Percentiles rank a stretch among this genome's conserved stretches.
phyloP scores from a whole-genome alignment of 139 green algal genomes.

The Coelastrella sp. region DNA sequence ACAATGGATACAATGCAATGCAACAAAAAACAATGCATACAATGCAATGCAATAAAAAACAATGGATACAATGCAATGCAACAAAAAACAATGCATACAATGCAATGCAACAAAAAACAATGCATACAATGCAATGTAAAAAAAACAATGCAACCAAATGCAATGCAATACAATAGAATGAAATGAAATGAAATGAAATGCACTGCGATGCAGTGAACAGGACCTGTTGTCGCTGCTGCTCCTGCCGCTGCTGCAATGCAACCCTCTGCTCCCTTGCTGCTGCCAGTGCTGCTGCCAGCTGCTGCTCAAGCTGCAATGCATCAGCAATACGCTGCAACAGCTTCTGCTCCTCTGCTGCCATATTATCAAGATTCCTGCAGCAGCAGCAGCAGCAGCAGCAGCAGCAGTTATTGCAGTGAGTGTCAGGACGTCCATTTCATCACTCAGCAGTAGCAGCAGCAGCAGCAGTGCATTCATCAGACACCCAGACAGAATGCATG shows the following conservation, averaged over 20 bases:
- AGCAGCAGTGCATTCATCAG: neutral
- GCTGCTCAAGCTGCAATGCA: neutral
- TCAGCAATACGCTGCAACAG: neutral
- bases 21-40: too few species aligned
- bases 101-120: too few species aligned
- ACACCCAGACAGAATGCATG: too few species aligned
- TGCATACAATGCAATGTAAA: too few species aligned
- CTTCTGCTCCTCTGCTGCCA: conserved; percentile 23
- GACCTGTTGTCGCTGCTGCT: neutral
- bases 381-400: neutral
- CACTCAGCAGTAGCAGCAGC: neutral
- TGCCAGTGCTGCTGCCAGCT: neutral
- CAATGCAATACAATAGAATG: too few species aligned
- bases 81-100: too few species aligned
- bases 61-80: too few species aligned
- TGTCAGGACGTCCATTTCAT: neutral
- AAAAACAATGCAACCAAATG: too few species aligned
- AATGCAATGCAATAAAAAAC: too few species aligned
- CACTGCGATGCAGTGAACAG: neutral
- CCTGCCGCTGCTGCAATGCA: conserved; percentile 19
- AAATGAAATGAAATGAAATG: too few species aligned
- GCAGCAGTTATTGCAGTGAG: too few species aligned
- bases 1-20: too few species aligned
- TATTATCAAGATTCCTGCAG: conserved; percentile 23
- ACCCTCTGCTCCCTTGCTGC: conserved; percentile 10